Conservation (phyloP, 2,329 filamentous ascomycete genomes). For the Trichoderma sp. region DNA sequence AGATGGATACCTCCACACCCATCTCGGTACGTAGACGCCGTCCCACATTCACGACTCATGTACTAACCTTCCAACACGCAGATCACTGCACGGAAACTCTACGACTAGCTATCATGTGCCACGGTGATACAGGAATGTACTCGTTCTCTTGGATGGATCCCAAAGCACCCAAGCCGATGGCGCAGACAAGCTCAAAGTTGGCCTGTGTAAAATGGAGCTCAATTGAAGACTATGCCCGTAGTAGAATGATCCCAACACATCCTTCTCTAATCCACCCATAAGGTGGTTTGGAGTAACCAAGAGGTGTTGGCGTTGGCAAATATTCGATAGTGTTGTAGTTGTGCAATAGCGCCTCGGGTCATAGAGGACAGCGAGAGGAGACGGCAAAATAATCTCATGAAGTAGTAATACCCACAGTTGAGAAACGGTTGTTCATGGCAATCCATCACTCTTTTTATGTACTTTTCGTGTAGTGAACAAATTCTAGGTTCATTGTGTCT, state of each 20-base stretch:
- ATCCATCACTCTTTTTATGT: no score
- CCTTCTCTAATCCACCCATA: not conserved
- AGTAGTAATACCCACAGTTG: no score
- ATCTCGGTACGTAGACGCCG: not conserved
- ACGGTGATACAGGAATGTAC: not conserved
- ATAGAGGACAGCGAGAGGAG: no score
- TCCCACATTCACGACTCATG: not conserved
- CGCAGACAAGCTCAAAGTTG: not conserved
- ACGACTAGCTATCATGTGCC: not conserved
- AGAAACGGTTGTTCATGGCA: no score
- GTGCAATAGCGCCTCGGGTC: no score
- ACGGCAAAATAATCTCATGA: no score
- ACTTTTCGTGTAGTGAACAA: no score
- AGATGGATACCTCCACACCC: not conserved
- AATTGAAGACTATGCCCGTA: not conserved
- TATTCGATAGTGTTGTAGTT: no score
- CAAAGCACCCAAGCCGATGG: not conserved
- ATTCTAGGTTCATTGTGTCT: no score
- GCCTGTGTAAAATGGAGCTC: not conserved
- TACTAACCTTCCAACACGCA: not conserved
- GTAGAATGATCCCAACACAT: not conserved
- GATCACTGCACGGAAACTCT: not conserved
- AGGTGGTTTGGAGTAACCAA: not conserved
- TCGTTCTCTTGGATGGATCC: not conserved
- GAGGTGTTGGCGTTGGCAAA: no score